Conservation (phyloP, 2,329 filamentous ascomycete genomes). For the Aaosphaeria pasadenensis region DNA sequence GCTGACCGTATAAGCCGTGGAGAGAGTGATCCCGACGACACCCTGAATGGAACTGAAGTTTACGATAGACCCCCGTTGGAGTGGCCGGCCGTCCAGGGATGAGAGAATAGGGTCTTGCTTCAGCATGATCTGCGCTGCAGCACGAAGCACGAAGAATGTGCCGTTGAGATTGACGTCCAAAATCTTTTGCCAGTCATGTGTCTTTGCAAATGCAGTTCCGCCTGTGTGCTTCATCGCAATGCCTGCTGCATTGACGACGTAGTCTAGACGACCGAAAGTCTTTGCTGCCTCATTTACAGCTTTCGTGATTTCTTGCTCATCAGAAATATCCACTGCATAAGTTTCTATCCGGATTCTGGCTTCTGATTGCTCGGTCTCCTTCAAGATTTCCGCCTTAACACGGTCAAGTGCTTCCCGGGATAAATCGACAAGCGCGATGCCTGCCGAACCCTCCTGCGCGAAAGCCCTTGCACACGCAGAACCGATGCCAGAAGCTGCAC, state of each 20-base stretch:
- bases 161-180: constrained; percentile 45
- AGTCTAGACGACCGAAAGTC: constrained; percentile 40
- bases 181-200: constrained; percentile 40
- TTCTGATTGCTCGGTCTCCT: neutral
- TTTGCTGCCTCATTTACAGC: constrained; percentile 22
- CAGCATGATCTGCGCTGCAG: constrained; percentile 43
- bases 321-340: constrained; percentile 23
- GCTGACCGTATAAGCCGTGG: constrained; percentile 34
- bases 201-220: constrained; percentile 35
- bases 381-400: constrained; percentile 11
- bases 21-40: constrained; percentile 38
- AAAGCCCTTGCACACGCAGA: constrained; percentile 16
- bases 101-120: constrained; percentile 42
- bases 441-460: constrained; percentile 14
- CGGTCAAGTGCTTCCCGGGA: constrained; percentile 9
- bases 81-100: constrained; percentile 30
- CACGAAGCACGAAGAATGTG: constrained; percentile 42
- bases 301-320: constrained; percentile 26
- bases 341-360: neutral
- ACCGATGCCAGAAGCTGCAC: constrained; percentile 17
- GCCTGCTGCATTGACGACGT: constrained; percentile 43
- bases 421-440: constrained; percentile 16
- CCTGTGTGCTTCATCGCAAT: constrained; percentile 39
- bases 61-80: constrained; percentile 33
- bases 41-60: constrained; percentile 41